These are phyloP conservation scores for Boletellus emodensis DNA, from an alignment of 768 basidiomycete genomes.

Conservation along the genomic window DNA sequence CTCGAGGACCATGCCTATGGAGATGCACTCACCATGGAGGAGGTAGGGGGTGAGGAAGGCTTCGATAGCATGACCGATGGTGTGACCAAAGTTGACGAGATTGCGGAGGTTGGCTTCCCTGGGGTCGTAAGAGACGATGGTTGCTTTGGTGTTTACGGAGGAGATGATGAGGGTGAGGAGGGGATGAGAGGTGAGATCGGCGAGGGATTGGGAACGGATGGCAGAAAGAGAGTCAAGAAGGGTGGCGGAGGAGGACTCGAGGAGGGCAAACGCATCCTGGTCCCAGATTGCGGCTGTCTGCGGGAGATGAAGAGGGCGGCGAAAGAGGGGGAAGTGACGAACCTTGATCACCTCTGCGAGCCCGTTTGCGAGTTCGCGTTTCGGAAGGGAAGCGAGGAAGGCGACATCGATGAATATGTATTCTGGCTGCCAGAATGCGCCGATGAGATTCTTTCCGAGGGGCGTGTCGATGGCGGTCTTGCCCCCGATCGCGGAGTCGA, in stretches of 20 bases:
- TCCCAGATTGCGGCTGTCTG: slow-evolving; percentile 99
- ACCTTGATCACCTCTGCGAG: slow-evolving; percentile 99
- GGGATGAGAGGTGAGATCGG: slow-evolving; percentile 77
- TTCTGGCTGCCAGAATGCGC: slow-evolving; percentile 97
- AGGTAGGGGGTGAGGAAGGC: slow-evolving; percentile 91
- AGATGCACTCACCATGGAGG: slow-evolving; percentile 95
- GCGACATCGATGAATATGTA: slow-evolving; percentile 97
- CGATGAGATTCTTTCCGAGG: slow-evolving; percentile 97
- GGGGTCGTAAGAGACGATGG: slow-evolving; percentile 96
- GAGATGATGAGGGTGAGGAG: slow-evolving; percentile 89
- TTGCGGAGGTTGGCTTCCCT: slow-evolving; percentile 96
- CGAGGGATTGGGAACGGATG: slow-evolving; percentile 42
- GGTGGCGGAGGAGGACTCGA: slow-evolving; percentile 82
- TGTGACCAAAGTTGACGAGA: slow-evolving; percentile 98
- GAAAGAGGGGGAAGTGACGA: slow-evolving; percentile 16
- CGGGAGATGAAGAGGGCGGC: background rate
- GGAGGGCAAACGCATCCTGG: slow-evolving; percentile 79
- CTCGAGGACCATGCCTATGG: slow-evolving; percentile 95
- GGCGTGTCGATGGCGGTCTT: slow-evolving; percentile 99
- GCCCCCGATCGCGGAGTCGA: slow-evolving; percentile 95
- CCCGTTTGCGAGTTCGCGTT: slow-evolving; percentile 94
- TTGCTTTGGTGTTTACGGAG: slow-evolving; percentile 92
- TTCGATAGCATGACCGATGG: slow-evolving; percentile 97
- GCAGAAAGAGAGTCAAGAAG: slow-evolving; percentile 84
- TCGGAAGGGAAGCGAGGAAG: slow-evolving; percentile 89